phyloP scores from a whole-genome alignment of 495 filamentous ascomycete genomes.

The Tuber borchii region DNA sequence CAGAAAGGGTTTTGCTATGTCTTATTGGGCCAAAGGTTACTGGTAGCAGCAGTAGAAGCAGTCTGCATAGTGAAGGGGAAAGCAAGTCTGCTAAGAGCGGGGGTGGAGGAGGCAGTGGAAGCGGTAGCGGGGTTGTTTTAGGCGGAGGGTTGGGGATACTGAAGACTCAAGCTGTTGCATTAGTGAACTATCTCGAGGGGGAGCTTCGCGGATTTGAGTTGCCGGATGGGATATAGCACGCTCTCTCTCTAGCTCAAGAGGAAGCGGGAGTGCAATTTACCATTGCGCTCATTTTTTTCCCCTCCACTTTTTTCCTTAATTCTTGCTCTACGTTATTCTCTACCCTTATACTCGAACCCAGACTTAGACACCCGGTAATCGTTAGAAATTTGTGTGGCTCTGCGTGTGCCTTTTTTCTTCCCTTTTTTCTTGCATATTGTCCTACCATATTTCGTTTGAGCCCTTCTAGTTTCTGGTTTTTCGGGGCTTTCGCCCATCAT shows the following conservation, averaged over 20 bases:
- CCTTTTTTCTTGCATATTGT: neutral
- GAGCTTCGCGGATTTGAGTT: constrained; percentile 42
- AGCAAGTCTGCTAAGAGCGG: constrained; percentile 3
- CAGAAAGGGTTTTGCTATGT: constrained; percentile 39
- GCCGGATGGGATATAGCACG: constrained; percentile 37
- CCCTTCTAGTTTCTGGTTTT: neutral
- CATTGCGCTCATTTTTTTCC: neutral
- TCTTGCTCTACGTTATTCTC: neutral
- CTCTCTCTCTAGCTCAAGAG: neutral
- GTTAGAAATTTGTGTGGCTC: neutral
- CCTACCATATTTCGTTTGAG: neutral
- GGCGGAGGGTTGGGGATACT: constrained; percentile 37
- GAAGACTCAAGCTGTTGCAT: constrained; percentile 41
- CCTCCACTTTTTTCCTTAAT: neutral
- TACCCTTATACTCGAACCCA: neutral
- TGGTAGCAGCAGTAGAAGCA: constrained; percentile 24
- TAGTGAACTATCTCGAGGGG: constrained; percentile 41
- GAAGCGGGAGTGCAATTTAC: neutral
- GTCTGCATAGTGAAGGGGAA: constrained; percentile 30
- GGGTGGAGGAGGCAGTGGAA: constrained; percentile 18
- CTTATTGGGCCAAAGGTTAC: constrained; percentile 39
- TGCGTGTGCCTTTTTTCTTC: neutral
- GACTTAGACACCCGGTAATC: neutral
- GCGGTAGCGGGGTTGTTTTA: neutral
- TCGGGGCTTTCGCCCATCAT: neutral